A percentile compares a stretch with the other conserved stretches of the same genome.
Conservation (phyloP, 441 rosid species). For the Gossypium laxum region DNA sequence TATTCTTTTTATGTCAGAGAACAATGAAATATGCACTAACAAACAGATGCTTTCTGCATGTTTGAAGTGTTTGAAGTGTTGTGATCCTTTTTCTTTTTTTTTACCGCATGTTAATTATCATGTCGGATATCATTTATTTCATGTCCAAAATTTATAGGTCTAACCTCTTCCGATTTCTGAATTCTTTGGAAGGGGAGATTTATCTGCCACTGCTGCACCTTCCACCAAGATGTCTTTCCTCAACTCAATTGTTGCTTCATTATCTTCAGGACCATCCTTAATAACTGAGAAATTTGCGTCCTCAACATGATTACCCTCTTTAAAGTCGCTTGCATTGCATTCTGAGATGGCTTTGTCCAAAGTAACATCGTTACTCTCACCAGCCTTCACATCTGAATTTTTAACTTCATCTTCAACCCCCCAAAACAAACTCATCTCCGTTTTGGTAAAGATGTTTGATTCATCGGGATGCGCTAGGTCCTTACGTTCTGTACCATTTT, state of each 20-base stretch:
- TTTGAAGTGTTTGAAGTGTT: no score
- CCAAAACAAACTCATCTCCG: conserved; percentile 12
- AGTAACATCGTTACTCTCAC: background rate
- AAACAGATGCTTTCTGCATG: background rate
- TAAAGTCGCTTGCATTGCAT: background rate
- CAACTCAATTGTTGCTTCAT: background rate
- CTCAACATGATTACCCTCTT: background rate
- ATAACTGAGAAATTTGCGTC: background rate
- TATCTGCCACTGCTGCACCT: background rate
- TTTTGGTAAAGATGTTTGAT: background rate
- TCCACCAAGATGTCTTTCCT: background rate
- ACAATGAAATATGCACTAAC: background rate
- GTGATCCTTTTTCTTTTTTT: no score
- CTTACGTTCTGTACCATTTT: conserved; percentile 14
- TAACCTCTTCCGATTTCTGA: conserved; percentile 14
- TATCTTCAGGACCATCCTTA: background rate
- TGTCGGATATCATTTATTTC: background rate
- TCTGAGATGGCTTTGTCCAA: background rate
- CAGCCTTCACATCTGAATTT: conserved; percentile 7
- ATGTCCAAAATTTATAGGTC: background rate
- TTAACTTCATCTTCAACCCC: conserved; percentile 11
- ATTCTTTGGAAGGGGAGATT: background rate
- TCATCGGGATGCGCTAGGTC: conserved; percentile 8
- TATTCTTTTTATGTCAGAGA: background rate
- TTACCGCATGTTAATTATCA: no score